Conservation (phyloP, 805 yeast genomes). For the Ogataea saltuana region DNA sequence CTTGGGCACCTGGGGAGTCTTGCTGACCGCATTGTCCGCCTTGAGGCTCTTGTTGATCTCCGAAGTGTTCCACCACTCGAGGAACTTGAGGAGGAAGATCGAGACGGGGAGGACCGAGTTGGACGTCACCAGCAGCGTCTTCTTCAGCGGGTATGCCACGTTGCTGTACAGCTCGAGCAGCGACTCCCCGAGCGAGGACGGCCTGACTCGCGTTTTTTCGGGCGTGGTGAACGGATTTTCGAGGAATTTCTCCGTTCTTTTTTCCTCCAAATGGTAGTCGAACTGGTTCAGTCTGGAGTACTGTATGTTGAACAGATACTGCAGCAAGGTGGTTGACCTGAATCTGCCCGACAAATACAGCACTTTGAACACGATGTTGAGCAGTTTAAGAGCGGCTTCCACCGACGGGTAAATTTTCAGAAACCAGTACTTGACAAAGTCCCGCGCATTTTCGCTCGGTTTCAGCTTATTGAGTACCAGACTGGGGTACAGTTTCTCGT, state of each 20-base stretch:
- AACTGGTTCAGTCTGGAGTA: constrained; percentile 60
- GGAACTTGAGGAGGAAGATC: constrained; percentile 75
- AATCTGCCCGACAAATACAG: constrained; percentile 65
- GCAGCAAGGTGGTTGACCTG: constrained; percentile 63
- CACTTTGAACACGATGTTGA: constrained; percentile 59
- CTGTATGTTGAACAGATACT: constrained; percentile 59
- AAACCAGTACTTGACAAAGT: constrained; percentile 41
- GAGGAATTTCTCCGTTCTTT: constrained; percentile 17
- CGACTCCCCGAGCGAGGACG: constrained; percentile 43
- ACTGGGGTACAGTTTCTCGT: constrained; percentile 63
- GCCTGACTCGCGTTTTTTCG: constrained; percentile 38
- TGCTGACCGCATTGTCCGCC: constrained; percentile 39
- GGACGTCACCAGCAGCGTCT: constrained; percentile 29
- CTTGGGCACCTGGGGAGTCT: constrained; percentile 34
- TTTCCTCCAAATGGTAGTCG: constrained; percentile 47
- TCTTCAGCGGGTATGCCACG: constrained; percentile 26
- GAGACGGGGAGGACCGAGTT: constrained; percentile 72
- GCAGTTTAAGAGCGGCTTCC: constrained; percentile 45
- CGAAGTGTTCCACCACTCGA: constrained; percentile 92
- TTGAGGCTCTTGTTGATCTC: constrained; percentile 60
- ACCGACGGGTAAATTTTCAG: constrained; percentile 63
- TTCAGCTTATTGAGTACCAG: constrained; percentile 50
- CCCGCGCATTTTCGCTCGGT: constrained; percentile 28
- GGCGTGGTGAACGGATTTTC: constrained; percentile 9
- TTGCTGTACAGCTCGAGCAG: constrained; percentile 22